Conservation (phyloP, 2,329 filamentous ascomycete species). For the Penicillium sp. region DNA sequence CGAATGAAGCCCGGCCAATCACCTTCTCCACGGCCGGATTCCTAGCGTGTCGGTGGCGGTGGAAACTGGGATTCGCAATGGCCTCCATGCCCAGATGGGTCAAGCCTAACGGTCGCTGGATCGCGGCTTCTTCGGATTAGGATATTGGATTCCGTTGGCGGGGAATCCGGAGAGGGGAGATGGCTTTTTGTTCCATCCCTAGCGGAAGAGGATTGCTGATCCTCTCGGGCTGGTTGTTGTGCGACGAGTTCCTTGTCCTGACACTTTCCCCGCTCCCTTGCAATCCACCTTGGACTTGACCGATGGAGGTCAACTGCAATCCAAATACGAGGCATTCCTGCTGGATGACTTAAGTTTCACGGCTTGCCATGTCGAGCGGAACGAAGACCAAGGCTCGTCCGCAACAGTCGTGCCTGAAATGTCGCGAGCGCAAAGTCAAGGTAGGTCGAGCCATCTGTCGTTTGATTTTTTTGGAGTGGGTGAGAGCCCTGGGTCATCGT, state of each 20-base stretch:
- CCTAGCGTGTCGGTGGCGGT: neutral
- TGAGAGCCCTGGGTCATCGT: too few species aligned
- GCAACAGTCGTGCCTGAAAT: slow-evolving; percentile 26
- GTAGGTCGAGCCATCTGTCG: slow-evolving; percentile 5
- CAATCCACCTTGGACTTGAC: too few species aligned
- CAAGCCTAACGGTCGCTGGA: neutral
- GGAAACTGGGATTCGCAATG: neutral
- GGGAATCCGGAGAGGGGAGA: neutral
- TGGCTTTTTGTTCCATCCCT: too few species aligned
- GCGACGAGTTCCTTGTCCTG: neutral
- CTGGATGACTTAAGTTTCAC: neutral
- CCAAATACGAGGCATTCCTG: neutral
- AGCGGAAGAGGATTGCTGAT: neutral
- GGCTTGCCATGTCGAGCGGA: slow-evolving; percentile 8
- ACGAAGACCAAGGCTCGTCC: slow-evolving; percentile 21
- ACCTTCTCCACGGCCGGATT: too few species aligned
- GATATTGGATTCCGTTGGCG: neutral
- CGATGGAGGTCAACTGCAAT: neutral
- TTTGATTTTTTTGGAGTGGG: too few species aligned
- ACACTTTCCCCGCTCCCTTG: neutral
- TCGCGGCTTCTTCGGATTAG: neutral
- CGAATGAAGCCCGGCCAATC: neutral
- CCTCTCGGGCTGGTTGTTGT: neutral
- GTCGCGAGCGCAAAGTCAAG: slow-evolving; percentile 27
- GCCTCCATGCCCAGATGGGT: neutral